phyloP scores from a whole-genome alignment of 2,329 filamentous ascomycete species.

The Sphaerulina musiva region DNA sequence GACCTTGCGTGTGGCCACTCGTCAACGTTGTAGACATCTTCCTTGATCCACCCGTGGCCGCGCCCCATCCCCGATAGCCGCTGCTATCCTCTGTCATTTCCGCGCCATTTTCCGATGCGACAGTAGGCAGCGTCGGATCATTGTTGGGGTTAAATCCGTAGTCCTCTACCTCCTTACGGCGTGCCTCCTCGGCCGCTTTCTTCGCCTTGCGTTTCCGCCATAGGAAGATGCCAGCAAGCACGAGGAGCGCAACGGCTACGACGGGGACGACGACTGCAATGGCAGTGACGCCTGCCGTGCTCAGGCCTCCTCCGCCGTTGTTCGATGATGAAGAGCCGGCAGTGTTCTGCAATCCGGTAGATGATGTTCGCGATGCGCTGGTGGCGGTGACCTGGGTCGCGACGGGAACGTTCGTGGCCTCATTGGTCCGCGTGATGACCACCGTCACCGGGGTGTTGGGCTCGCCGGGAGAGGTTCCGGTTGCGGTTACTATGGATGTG shows the following conservation, averaged over 20 bases:
- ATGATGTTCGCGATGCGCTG: slow-evolving; percentile 8
- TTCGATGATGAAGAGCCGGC: slow-evolving; percentile 1
- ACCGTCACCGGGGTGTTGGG: slow-evolving; percentile 12
- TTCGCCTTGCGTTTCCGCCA: slow-evolving; percentile 85
- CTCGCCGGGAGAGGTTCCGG: slow-evolving; percentile 10
- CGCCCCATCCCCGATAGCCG: slow-evolving; percentile 85
- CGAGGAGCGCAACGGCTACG: slow-evolving; percentile 73
- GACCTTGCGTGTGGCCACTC: slow-evolving; percentile 50
- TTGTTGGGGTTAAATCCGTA: slow-evolving; percentile 98
- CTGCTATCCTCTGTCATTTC: slow-evolving; percentile 72
- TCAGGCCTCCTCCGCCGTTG: slow-evolving; percentile 44
- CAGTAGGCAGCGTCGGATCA: slow-evolving; percentile 68
- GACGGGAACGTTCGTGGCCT: slow-evolving; percentile 9
- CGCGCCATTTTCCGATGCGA: slow-evolving; percentile 48
- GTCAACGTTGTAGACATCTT: slow-evolving; percentile 88
- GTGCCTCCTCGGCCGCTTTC: slow-evolving; percentile 77
- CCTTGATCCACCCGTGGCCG: slow-evolving; percentile 57
- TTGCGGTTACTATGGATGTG: slow-evolving; percentile 19
- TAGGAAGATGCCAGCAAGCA: slow-evolving; percentile 69
- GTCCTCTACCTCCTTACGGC: slow-evolving; percentile 93
- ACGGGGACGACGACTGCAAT: slow-evolving; percentile 93
- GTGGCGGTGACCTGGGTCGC: slow-evolving; percentile 9
- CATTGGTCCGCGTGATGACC: slow-evolving; percentile 14
- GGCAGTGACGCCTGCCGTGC: slow-evolving; percentile 66
- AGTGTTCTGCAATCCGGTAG: slow-evolving; percentile 11